Conservation (phyloP, 306 rosid species). For the Delonix regia region DNA sequence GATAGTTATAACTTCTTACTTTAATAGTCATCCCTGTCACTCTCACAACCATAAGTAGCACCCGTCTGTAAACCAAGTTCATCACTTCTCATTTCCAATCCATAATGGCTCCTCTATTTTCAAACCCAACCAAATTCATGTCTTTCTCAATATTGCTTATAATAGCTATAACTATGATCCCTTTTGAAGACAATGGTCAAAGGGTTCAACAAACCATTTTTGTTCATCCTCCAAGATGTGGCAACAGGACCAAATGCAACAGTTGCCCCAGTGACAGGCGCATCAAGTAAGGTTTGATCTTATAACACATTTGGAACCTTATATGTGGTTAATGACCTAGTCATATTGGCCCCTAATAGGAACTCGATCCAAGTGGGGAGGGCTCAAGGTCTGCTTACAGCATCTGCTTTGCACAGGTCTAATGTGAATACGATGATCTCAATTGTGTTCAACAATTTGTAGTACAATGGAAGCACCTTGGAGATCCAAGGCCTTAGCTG, state of each 20-base stretch:
- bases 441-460: constrained; percentile 37
- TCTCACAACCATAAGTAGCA: background rate
- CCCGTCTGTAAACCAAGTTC: background rate
- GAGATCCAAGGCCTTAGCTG: constrained; percentile 44
- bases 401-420: constrained; percentile 20
- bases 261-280: constrained; percentile 32
- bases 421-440: constrained; percentile 34
- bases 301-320: constrained; percentile 44
- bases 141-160: background rate
- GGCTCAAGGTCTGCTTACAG: constrained; percentile 36
- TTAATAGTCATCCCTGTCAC: background rate
- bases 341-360: background rate
- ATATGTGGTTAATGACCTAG: constrained; percentile 43
- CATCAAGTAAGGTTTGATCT: constrained; percentile 37
- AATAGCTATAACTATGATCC: background rate
- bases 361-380: constrained; percentile 21
- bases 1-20: background rate
- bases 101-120: constrained; percentile 2
- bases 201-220: constrained; percentile 7
- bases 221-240: constrained; percentile 45
- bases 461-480: constrained; percentile 40
- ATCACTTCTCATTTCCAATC: background rate
- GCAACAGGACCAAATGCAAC: constrained; percentile 36
- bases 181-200: background rate
- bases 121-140: background rate